Evolutionary conservation across 495 filamentous ascomycete species (phyloP), one percentile per base, ranked within the genome.

Genomic region (Aspergillus leporis): DNA sequence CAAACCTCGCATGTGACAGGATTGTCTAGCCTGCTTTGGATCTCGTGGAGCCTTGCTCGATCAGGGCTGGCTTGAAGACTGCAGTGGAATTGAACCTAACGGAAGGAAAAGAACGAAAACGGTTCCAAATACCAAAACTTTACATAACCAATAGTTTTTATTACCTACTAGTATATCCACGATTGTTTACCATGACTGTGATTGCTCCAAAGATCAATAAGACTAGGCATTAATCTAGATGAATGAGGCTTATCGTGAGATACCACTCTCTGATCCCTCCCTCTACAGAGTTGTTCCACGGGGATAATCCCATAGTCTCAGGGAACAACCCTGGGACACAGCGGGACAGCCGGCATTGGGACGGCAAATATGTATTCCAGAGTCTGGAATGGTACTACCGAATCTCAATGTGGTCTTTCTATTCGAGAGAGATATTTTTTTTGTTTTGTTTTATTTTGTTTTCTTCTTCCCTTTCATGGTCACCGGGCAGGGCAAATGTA

Each of bases 361-460:
- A 40, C 51, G 51, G 51, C 32, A 53, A 53, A 53, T 53, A 47
- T 19, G 43, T 22, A 28, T 53, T 41, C 32, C 32, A 52, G 31
- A 22, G 18, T 40, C 23, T 41, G 34, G 19, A 40, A 32, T 41
- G 51, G 51, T 18, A 51, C 31, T 18, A 31, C 14, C 19, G 21
- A 28, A 28, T 28, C 25, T 28, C 10, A 31, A 4, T 21, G 31
- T 32, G 14, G 8, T 0, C 9, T 21, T 22, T 47, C 16, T 41
- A 32, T 47, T 47, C 18, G 16, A 30, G 19, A 6, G 32, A 10
- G 2, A 23, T 28, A 12, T 52, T 21, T 52, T 13, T 19, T 30
- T 30, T 2, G 22, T 23, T 19, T 13, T 14, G 16, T 21, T 32
- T 6, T 19, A 22, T 23, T 23, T 41, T 14, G 7, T 25, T 53